These are phyloP conservation scores for Solanum medicagineum DNA, from an alignment of 257 asterid species.

Conservation along the genomic window DNA sequence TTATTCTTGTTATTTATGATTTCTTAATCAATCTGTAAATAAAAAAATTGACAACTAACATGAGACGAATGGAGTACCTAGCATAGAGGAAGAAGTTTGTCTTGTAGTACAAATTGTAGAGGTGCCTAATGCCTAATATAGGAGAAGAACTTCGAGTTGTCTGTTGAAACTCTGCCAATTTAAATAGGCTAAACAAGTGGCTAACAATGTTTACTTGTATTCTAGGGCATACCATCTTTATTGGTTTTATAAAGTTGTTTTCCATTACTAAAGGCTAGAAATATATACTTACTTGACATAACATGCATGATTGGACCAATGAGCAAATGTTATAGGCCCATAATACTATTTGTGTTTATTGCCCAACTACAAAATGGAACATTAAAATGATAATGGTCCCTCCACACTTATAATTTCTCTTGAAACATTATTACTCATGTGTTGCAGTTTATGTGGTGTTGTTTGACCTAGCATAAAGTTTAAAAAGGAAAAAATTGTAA, in stretches of 20 bases:
- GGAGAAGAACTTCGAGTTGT: not conserved
- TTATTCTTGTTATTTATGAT: not conserved
- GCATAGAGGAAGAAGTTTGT: not conserved
- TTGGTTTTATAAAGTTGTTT: not conserved
- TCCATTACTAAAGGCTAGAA: not conserved
- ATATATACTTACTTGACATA: not conserved
- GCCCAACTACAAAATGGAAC: not conserved
- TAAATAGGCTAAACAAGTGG: not conserved
- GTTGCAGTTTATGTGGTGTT: too few relatives aligned
- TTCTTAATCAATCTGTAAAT: fast-evolving
- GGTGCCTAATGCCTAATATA: not conserved
- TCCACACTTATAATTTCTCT: not conserved
- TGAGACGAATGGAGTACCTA: not conserved
- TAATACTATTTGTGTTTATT: not conserved
- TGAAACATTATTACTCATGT: too few relatives aligned
- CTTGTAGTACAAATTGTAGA: not conserved
- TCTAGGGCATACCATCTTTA: not conserved
- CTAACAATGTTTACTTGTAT: not conserved
- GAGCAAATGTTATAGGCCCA: not conserved
- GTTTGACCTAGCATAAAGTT: too few relatives aligned
- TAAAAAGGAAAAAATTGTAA: too few relatives aligned
- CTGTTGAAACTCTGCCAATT: not conserved
- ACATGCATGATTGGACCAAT: not conserved
- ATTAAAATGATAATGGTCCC: not conserved
- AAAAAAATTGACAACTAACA: fast-evolving